Base-by-base conservation (phyloP, 345 rosid species). In the Turritis glabra region DNA sequence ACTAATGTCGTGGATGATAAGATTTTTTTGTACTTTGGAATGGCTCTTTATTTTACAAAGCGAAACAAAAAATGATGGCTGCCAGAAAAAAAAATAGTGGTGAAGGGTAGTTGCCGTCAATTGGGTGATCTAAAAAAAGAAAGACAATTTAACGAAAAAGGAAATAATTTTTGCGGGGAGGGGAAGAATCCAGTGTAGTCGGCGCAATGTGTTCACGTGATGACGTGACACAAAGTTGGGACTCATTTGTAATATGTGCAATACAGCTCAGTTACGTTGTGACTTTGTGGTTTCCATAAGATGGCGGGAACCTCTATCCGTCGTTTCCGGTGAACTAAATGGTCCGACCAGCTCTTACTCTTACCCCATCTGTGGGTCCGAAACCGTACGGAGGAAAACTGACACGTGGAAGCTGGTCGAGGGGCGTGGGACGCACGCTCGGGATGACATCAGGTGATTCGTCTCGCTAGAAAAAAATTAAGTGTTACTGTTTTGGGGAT, bases 201-300 rank as follows among this genome's bases (percentile, higher is more conserved):
- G 75, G 80, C 71, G 70, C 57, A 54, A 19, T 22, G 71, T 76
- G 58, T 69, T 69, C 70, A 76, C 75, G 80, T 70, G 80, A 68
- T 69, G 80, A 76, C 75, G 65, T 69, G 80, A 76, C 80, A 44
- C 9, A 5, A 14, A 3, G 60, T 64, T 64, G 67, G 80, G 76
- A 35, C 72, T 58, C 41, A 7, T 19, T 43, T 4, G 1, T 3
- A 5, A 13, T 29, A 54, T 40, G 71, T 75, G 71, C 71, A 63
- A 25, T 70, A 55, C 80, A 77, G 71, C 80, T 69, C 65, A 53
- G 35, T 2, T n/a, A n/a, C n/a, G n/a, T n/a, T 67, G 44, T 33
- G 43, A 1, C 7, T 35, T 15, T 40, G 5, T 40, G n/a, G 13
- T 40, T 47, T 57, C 67, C 67, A 54, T 56, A 57, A 5, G 33